These are phyloP conservation scores for Keithomyces neogunnii DNA, from an alignment of 2,329 filamentous ascomycete genomes.

Conservation along the genomic window DNA sequence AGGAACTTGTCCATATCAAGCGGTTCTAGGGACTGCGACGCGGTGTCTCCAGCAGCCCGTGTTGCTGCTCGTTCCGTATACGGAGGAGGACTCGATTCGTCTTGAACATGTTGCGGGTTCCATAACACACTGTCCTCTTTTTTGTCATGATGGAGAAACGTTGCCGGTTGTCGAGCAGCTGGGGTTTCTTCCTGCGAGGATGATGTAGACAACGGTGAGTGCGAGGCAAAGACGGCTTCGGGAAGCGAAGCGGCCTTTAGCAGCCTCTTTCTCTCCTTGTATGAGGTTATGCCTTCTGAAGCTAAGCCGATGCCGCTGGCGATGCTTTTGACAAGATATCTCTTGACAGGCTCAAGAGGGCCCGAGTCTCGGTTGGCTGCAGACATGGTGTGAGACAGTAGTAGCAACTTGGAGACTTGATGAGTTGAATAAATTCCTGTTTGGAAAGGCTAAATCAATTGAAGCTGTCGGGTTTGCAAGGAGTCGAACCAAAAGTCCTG, in stretches of 20 bases:
- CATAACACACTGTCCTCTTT: neutral
- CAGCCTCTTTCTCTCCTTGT: neutral
- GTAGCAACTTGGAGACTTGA: too few relatives aligned
- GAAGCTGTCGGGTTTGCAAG: too few relatives aligned
- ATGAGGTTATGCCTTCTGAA: neutral
- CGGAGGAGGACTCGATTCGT: neutral
- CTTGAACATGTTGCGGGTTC: neutral
- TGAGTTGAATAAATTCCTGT: neutral
- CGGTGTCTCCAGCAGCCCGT: neutral
- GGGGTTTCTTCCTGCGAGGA: neutral
- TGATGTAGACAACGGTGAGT: neutral
- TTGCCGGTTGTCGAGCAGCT: neutral
- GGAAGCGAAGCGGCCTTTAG: neutral
- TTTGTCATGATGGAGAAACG: neutral
- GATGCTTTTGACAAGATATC: constrained; percentile 1
- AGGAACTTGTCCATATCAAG: neutral
- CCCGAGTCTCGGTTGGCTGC: neutral
- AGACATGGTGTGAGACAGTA: neutral
- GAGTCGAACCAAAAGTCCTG: too few relatives aligned
- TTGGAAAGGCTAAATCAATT: neutral
- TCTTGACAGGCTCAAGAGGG: constrained; percentile 1
- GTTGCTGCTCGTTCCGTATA: neutral
- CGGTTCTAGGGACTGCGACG: neutral
- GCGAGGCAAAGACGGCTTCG: neutral
- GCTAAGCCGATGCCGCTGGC: neutral